These are phyloP conservation scores for Musa schizocarpa DNA, from an alignment of 176 grass and related monocot species.

Conservation along the genomic window DNA sequence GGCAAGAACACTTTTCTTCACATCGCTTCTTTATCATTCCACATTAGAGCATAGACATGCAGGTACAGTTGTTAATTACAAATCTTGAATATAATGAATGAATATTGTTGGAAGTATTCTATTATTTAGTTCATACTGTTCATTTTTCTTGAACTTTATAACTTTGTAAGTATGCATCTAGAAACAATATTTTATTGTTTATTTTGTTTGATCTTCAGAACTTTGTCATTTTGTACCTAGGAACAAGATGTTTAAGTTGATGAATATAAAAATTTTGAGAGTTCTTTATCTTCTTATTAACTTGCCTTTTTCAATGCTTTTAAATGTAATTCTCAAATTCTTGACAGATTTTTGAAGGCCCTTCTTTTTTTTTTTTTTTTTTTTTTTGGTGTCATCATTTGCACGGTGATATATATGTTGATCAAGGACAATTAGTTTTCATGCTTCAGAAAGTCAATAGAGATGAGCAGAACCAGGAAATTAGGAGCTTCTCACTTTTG, in stretches of 20 bases:
- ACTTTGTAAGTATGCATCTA: neutral
- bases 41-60: conserved; percentile 66
- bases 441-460: neutral
- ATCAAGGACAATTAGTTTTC: neutral
- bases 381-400: neutral
- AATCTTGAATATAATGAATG: neutral
- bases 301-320: neutral
- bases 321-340: neutral
- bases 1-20: conserved; percentile 88
- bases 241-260: too few species aligned
- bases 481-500: neutral
- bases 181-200: neutral
- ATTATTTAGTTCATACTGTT: neutral
- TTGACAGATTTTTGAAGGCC: neutral
- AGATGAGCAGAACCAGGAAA: neutral
- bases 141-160: neutral
- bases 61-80: conserved; percentile 30
- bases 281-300: neutral
- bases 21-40: conserved; percentile 55
- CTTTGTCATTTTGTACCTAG: too few species aligned
- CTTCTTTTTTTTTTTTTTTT: neutral
- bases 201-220: too few species aligned
- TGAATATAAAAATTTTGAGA: too few species aligned
- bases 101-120: neutral
- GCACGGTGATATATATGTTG: neutral